phyloP scores from a whole-genome alignment of 2,329 filamentous ascomycete species.

The Aspergillus texensis region DNA sequence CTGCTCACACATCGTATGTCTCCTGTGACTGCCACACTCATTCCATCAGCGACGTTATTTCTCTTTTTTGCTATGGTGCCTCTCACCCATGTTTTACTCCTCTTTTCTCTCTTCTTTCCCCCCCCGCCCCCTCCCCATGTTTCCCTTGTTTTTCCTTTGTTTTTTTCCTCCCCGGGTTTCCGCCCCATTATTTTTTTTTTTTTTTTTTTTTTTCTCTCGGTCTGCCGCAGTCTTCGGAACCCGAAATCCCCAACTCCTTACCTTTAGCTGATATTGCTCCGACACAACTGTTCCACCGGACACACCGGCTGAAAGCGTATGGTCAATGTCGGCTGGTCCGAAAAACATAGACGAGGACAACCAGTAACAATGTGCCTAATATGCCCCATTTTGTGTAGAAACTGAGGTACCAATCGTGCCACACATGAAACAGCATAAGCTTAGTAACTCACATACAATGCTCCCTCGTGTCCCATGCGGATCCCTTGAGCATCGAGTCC shows the following conservation, averaged over 20 bases:
- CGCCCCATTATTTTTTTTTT: background rate
- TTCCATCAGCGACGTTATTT: no score
- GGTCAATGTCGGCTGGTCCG: background rate
- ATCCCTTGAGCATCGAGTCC: background rate
- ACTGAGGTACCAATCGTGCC: background rate
- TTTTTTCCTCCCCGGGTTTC: no score
- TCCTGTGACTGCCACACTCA: no score
- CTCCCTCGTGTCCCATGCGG: background rate
- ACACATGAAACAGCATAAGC: background rate
- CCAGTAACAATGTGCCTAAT: background rate
- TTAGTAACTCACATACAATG: background rate
- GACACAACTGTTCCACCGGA: constrained; percentile 4
- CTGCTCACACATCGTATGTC: no score
- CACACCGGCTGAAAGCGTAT: background rate
- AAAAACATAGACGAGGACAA: background rate
- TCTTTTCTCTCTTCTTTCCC: no score
- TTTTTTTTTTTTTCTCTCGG: background rate
- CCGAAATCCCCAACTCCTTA: background rate
- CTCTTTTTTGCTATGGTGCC: no score
- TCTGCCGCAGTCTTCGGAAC: background rate
- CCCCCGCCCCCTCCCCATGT: no score
- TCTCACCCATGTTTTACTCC: no score
- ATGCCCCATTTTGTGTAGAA: background rate
- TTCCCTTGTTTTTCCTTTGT: no score
- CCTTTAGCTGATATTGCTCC: constrained; percentile 1